Evolutionary conservation across 495 filamentous ascomycete species (phyloP).

Genomic region (Trichoderma gamsii): DNA sequence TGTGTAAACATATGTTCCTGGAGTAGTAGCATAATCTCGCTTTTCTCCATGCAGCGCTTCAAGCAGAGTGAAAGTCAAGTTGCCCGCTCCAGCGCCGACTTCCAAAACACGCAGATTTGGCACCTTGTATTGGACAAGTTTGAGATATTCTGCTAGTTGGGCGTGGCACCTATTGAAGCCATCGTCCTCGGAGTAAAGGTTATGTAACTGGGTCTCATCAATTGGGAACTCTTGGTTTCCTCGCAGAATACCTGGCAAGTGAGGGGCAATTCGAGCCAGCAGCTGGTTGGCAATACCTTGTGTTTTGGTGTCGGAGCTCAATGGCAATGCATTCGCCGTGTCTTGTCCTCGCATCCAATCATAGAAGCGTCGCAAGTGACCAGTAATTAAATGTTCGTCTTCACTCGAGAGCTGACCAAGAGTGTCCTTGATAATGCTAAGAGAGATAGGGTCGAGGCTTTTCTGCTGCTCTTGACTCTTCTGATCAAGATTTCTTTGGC

Average conservation of each 20-base stretch:
- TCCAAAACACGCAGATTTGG: slow-evolving; percentile 22
- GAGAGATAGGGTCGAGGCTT: neutral
- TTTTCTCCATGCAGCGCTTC: slow-evolving; percentile 23
- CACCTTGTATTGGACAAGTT: slow-evolving; percentile 27
- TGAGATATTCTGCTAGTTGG: slow-evolving; percentile 15
- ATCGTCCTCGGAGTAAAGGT: neutral
- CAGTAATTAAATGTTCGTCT: neutral
- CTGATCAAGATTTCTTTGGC: neutral
- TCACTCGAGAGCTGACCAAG: neutral
- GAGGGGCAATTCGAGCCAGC: neutral
- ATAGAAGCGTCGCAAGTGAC: neutral
- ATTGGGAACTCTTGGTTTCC: slow-evolving; percentile 18
- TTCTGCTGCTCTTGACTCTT: neutral
- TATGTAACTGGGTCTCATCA: slow-evolving; percentile 23
- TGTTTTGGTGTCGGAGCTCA: neutral
- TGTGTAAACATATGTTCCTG: neutral
- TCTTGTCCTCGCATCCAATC: neutral
- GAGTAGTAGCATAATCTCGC: neutral
- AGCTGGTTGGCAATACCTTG: neutral
- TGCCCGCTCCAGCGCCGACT: slow-evolving; percentile 19
- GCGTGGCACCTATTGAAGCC: neutral
- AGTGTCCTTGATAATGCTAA: neutral
- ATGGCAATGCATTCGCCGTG: neutral
- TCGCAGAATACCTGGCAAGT: slow-evolving; percentile 11
- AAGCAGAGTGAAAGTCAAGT: slow-evolving; percentile 17